Base-by-base conservation (phyloP, 306 rosid genomes). In the Lathyrus aphaca region DNA sequence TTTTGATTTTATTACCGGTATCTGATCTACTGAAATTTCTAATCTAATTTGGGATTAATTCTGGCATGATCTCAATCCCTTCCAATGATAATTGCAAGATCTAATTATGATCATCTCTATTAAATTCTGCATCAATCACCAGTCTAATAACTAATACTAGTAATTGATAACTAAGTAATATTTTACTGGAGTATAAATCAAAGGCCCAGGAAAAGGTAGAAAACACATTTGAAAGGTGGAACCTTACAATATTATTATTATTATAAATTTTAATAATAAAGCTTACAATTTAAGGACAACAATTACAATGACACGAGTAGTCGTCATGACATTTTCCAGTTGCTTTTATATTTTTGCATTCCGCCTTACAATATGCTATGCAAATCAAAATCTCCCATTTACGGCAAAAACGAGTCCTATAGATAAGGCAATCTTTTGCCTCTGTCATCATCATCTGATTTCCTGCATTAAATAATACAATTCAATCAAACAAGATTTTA, bases 341-440 rank as follows among this genome's bases (percentile, higher is more conserved):
- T n/a, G 44, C 65, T 6, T 15, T 6, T 15, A 35, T 0, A 8
- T 39, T 32, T 37, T 16, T 37, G 11, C 66, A 60, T 15, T 1
- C n/a, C 9, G 0, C 0, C n/a, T 60, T 60, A 16, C 66, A 60
- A 17, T 15, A 17, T 10, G 12, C 1, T 37, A 37, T 60, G 46
- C 66, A 60, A 60, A 60, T 2, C 9, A 60, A 16, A 60, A 16
- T n/a, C 46, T 37, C 27, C 66, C 66, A 60, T 15, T 10, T 35
- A 2, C 45, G 15, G 37, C 66, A 60, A 1, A 60, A 60, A 60
- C 18, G 1, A 10, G n/a, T 10, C 37, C 0, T 0, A 3, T 37
- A 53, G 3, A 54, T 0, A 21, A 17, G 10, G 2, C 60, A 54
- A 2, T 25, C 2, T 54, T 2, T 0, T 54, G 60, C 35, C 16